Percentiles rank a stretch among this genome's conserved stretches.
Conservation (phyloP, 2,329 filamentous ascomycete genomes). For the Nannizziopsis barbatae region DNA sequence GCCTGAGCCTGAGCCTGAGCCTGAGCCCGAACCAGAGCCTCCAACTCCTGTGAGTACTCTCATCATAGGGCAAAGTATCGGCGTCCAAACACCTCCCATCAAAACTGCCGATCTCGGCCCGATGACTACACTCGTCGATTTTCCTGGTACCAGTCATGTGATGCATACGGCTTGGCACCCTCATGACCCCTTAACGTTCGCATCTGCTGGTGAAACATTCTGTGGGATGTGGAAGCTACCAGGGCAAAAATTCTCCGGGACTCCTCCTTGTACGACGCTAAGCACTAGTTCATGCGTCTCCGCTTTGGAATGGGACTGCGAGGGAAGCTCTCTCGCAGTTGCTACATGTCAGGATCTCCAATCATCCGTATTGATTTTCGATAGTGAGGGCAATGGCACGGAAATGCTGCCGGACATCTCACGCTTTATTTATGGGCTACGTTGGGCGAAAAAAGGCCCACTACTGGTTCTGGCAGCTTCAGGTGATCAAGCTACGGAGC, state of each 20-base stretch:
- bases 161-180: slow-evolving; percentile 36
- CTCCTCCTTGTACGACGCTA: slow-evolving; percentile 27
- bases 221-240: slow-evolving; percentile 38
- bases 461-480: slow-evolving; percentile 37
- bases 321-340: slow-evolving; percentile 36
- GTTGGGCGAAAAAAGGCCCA: slow-evolving; percentile 32
- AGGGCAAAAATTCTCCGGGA: slow-evolving; percentile 16
- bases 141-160: slow-evolving; percentile 31
- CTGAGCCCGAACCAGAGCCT: slow-evolving; percentile 23
- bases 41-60: slow-evolving; percentile 30
- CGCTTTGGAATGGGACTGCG: slow-evolving; percentile 37
- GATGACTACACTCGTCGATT: slow-evolving; percentile 34
- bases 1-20: neutral
- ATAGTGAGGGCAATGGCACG: slow-evolving; percentile 33
- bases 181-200: slow-evolving; percentile 32
- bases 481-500: slow-evolving; percentile 31
- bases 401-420: slow-evolving; percentile 38
- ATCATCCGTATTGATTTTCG: slow-evolving; percentile 36
- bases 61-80: slow-evolving; percentile 36
- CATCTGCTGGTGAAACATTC: slow-evolving; percentile 35
- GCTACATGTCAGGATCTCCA: slow-evolving; percentile 36
- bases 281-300: slow-evolving; percentile 33
- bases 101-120: slow-evolving; percentile 39
- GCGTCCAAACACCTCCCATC: slow-evolving; percentile 39
- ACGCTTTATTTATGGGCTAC: slow-evolving; percentile 33